Percentiles rank a stretch among this genome's conserved stretches.
These are phyloP conservation scores for Rubus idaeus DNA, from an alignment of 306 rosid genomes.

Conservation along the genomic window DNA sequence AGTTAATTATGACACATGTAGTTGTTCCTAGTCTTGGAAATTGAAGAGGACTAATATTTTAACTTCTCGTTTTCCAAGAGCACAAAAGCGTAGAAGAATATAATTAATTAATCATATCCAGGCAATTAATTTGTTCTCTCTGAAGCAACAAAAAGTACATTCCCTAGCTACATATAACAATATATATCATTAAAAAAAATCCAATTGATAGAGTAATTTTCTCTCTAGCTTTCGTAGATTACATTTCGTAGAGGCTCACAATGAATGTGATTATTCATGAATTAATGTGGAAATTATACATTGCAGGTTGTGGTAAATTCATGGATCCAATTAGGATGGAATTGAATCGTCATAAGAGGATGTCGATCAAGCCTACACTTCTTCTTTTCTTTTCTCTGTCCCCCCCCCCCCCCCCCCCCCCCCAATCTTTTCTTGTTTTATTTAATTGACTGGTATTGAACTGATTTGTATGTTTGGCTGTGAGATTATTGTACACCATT, in stretches of 20 bases:
- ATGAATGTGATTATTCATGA: background rate
- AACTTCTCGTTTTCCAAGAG: background rate
- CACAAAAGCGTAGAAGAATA: background rate
- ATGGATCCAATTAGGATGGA: conserved; percentile 17
- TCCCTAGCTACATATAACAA: background rate
- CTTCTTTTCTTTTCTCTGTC: background rate
- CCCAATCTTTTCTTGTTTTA: conserved; percentile 16
- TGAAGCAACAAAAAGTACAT: background rate
- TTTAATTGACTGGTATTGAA: conserved; percentile 32
- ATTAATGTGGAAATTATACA: background rate
- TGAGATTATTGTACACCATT: conserved; percentile 43
- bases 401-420: background rate
- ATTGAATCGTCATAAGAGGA: conserved; percentile 74
- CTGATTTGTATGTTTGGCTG: conserved; percentile 27
- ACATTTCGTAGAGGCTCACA: background rate
- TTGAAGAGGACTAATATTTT: conserved; percentile 2
- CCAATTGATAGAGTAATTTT: background rate
- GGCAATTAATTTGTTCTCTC: background rate
- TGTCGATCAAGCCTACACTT: conserved; percentile 48
- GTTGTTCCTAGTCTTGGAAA: conserved; percentile 3
- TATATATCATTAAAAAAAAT: background rate
- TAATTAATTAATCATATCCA: background rate
- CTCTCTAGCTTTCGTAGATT: background rate
- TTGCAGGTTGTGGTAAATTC: conserved; percentile 46
- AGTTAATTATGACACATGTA: background rate